Evolutionary conservation across 1,284 basidiomycete genomes (phyloP).

Genomic region (Inonotus obliquus): DNA sequence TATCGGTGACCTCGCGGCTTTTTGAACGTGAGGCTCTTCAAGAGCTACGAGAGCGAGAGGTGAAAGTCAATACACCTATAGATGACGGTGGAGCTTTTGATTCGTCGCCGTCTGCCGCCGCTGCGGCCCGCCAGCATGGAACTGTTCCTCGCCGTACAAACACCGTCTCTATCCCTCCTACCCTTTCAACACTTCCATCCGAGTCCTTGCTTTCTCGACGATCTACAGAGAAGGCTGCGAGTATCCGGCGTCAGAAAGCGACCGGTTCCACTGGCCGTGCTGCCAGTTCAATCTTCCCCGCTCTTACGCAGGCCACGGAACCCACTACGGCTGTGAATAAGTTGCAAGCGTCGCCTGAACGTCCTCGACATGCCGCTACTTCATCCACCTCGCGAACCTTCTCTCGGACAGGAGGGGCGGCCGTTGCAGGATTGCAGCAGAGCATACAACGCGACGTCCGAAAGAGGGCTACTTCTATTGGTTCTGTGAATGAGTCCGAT

Average conservation of each 20-base stretch:
- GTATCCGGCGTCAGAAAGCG: constrained; percentile 38
- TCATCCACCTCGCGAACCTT: constrained; percentile 47
- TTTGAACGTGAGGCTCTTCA: constrained; percentile 1
- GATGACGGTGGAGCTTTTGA: neutral
- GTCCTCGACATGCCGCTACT: constrained; percentile 37
- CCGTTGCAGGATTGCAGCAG: constrained; percentile 52
- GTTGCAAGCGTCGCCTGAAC: constrained; percentile 31
- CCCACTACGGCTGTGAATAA: constrained; percentile 71
- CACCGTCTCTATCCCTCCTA: constrained; percentile 48
- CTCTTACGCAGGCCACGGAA: constrained; percentile 45
- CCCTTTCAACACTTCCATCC: constrained; percentile 55
- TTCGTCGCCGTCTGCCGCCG: constrained; percentile 14
- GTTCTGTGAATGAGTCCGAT: constrained; percentile 19
- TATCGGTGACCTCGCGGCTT: constrained; percentile 8
- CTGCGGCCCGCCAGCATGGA: constrained; percentile 3
- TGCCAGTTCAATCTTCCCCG: constrained; percentile 28
- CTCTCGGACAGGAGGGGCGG: constrained; percentile 54
- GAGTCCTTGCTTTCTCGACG: constrained; percentile 40
- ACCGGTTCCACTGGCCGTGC: constrained; percentile 53
- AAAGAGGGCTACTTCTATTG: constrained; percentile 35
- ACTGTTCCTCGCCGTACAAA: constrained; percentile 16
- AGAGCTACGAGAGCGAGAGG: constrained; percentile 7
- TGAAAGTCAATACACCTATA: neutral
- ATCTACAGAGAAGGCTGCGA: constrained; percentile 28
- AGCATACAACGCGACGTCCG: constrained; percentile 38